These are phyloP conservation scores for Glomus cerebriforme DNA, from an alignment of 192 early-diverging fungal species.

Conservation along the genomic window DNA sequence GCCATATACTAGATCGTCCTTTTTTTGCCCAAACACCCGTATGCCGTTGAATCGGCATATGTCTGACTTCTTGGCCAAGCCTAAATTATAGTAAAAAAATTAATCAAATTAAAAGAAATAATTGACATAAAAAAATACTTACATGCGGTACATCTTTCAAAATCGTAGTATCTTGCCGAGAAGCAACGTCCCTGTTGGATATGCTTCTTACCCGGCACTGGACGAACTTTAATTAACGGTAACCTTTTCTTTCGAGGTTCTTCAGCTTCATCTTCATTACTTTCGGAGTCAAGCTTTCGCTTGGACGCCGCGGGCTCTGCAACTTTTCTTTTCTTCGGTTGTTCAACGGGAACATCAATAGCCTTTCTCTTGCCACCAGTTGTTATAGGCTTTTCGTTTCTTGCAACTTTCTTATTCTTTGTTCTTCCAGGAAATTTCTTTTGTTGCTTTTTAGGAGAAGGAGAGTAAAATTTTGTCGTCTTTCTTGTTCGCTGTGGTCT, in stretches of 20 bases:
- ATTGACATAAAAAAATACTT: background rate
- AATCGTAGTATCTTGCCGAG: background rate
- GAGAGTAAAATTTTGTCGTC: background rate
- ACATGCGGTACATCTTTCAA: background rate
- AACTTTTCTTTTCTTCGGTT: background rate
- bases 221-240: background rate
- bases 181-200: background rate
- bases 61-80: background rate
- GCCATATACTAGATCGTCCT: constrained; percentile 1
- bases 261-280: background rate
- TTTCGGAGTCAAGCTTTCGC: background rate
- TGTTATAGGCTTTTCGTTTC: background rate
- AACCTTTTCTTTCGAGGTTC: background rate
- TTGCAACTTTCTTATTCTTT: background rate
- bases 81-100: background rate
- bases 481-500: background rate
- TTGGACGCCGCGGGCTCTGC: background rate
- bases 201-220: background rate
- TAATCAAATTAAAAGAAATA: background rate
- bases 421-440: background rate
- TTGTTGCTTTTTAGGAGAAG: background rate
- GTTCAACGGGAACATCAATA: background rate
- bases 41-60: background rate
- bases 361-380: background rate
- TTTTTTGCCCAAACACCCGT: background rate